These are phyloP conservation scores for Metschnikowia vanudenii DNA, from an alignment of 805 yeast genomes.

Conservation along the genomic window DNA sequence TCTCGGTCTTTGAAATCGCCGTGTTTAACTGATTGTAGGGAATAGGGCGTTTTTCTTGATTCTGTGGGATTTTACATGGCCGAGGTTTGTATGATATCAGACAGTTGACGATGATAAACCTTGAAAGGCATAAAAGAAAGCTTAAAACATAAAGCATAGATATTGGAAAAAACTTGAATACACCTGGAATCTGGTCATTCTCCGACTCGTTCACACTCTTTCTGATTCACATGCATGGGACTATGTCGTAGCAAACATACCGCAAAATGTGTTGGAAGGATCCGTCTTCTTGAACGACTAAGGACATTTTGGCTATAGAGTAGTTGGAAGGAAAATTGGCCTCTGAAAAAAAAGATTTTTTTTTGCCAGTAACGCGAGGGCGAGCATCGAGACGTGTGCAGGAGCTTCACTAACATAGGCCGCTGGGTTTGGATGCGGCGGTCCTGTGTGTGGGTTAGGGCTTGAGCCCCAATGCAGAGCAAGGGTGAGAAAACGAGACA, in stretches of 20 bases:
- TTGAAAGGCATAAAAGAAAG: no score
- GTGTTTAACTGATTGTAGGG: no score
- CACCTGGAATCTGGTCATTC: no score
- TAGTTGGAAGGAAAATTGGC: constrained; percentile 19
- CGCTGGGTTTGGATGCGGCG: no score
- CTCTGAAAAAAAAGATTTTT: constrained; percentile 17
- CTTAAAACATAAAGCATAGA: no score
- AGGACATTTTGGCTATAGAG: constrained; percentile 64
- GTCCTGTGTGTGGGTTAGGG: constrained; percentile 15
- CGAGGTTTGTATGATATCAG: no score
- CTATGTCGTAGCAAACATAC: constrained; percentile 50
- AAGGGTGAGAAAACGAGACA: neutral
- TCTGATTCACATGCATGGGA: neutral
- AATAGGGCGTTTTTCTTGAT: no score
- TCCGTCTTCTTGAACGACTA: constrained; percentile 98
- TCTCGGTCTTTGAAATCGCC: neutral
- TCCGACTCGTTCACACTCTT: no score
- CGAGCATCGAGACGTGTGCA: constrained; percentile 13
- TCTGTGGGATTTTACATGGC: no score
- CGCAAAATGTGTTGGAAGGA: constrained; percentile 99
- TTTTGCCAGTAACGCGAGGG: constrained; percentile 20
- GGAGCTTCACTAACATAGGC: neutral
- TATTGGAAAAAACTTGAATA: no score
- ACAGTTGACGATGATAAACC: no score
- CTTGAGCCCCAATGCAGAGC: constrained; percentile 26